phyloP scores from a whole-genome alignment of 371 early-diverging fungal species.

The Phascolomyces articulosus region DNA sequence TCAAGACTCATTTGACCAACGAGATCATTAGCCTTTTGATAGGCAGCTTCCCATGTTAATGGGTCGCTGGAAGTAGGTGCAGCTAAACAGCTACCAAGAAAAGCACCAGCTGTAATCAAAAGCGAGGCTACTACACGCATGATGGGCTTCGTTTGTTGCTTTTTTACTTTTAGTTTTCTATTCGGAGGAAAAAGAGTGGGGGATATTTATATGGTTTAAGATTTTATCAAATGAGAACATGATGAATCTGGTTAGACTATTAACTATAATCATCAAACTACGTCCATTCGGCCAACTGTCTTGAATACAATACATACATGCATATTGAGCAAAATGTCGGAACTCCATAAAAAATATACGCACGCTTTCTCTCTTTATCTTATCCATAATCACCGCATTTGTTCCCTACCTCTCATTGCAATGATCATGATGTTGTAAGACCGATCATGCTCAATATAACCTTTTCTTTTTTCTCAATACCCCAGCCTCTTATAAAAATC shows the following conservation, averaged over 20 bases:
- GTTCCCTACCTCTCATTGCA: no score
- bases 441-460: no score
- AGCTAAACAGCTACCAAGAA: background rate
- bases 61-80: constrained; percentile 2
- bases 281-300: no score
- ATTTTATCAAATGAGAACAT: background rate
- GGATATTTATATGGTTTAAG: background rate
- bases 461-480: background rate
- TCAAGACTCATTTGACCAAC: constrained; percentile 37
- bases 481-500: no score
- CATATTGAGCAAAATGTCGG: background rate
- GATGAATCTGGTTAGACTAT: background rate
- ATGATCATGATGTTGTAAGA: no score
- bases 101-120: background rate
- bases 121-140: constrained; percentile 1
- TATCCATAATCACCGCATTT: no score
- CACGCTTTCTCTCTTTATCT: no score
- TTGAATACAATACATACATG: no score
- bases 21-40: constrained; percentile 31
- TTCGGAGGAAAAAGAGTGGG: background rate
- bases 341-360: background rate
- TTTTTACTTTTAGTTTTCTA: background rate
- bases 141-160: background rate
- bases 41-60: constrained; percentile 42
- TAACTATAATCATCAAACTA: no score